Conservation (phyloP, 164 flowering plant species). For the Vitis riparia region DNA sequence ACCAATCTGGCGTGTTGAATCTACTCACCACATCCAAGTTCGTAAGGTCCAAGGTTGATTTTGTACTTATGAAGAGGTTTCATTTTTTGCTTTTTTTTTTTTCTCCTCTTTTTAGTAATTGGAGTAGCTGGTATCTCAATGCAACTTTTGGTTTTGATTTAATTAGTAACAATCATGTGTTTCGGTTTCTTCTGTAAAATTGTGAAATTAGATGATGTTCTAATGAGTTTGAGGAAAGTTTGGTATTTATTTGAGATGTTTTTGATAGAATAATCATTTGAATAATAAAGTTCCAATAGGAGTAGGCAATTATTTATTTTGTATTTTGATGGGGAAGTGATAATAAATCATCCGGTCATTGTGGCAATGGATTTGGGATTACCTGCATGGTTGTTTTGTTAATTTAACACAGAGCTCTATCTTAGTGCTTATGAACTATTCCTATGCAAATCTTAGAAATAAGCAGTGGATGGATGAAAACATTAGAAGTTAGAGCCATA, state of each 20-base stretch:
- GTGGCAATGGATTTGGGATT: too few species aligned
- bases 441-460: too few species aligned
- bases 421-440: too few species aligned
- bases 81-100: not conserved
- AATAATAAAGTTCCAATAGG: not conserved
- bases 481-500: too few species aligned
- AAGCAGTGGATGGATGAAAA: too few species aligned
- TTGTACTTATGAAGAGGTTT: not conserved
- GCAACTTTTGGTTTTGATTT: not conserved
- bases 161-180: not conserved
- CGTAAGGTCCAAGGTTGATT: slow-evolving; percentile 60
- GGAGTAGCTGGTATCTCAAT: slow-evolving; percentile 2
- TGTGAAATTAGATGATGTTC: not conserved
- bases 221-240: not conserved
- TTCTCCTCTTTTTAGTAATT: too few species aligned
- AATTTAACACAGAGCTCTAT: too few species aligned
- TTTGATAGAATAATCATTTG: not conserved
- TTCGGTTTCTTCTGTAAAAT: not conserved
- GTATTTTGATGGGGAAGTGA: not conserved
- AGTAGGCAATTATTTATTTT: too few species aligned
- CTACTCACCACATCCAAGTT: slow-evolving; percentile 94
- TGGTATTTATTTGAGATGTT: not conserved
- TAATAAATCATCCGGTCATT: too few species aligned
- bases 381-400: too few species aligned
- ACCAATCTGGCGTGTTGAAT: slow-evolving; percentile 92